These are phyloP conservation scores for Anisodus acutangulus DNA, from an alignment of 257 asterid genomes.

Conservation along the genomic window DNA sequence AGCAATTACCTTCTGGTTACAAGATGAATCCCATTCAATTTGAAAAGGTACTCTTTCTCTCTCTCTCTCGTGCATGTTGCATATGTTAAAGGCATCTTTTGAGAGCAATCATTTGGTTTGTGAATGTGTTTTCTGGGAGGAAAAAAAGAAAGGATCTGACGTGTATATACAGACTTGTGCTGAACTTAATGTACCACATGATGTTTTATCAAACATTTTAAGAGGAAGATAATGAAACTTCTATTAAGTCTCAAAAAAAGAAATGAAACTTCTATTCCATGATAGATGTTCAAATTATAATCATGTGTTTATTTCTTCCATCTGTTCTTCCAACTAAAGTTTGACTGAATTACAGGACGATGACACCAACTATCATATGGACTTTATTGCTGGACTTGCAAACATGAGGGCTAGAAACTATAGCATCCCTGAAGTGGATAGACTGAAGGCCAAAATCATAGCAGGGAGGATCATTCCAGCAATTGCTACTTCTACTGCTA, in stretches of 20 bases:
- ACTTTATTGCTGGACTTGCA: slow-evolving; percentile 85
- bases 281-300: background rate
- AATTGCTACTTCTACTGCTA: slow-evolving; percentile 89
- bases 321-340: background rate
- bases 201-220: background rate
- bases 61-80: background rate
- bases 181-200: background rate
- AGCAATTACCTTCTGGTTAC: slow-evolving; percentile 59
- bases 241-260: background rate
- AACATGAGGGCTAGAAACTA: slow-evolving; percentile 98
- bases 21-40: slow-evolving; percentile 90
- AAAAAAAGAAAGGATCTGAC: background rate
- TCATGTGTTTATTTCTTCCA: background rate
- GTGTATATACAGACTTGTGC: slow-evolving; percentile 5
- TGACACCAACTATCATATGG: slow-evolving; percentile 92
- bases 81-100: background rate
- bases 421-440: slow-evolving; percentile 88
- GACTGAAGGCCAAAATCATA: slow-evolving; percentile 84
- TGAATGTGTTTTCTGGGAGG: background rate
- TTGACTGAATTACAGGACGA: slow-evolving; percentile 63
- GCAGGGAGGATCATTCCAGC: slow-evolving; percentile 96
- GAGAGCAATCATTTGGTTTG: background rate
- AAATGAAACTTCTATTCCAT: background rate
- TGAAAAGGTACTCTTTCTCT: slow-evolving; percentile 65
- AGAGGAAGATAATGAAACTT: background rate